phyloP scores from a whole-genome alignment of 192 early-diverging fungal genomes.

The Umbelopsis ramanniana region DNA sequence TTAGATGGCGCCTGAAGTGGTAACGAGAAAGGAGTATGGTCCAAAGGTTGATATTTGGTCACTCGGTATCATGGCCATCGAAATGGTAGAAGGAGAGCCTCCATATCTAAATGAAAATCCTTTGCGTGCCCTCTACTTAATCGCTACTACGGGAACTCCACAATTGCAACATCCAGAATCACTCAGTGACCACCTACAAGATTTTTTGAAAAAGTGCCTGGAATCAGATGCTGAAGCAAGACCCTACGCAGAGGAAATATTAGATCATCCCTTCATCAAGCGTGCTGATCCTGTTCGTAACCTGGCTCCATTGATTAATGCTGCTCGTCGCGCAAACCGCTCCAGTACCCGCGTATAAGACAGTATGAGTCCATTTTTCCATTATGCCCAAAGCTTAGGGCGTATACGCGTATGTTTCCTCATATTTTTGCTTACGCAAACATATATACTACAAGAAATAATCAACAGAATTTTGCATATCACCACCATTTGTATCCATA shows the following conservation, averaged over 20 bases:
- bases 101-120: conserved; percentile 97
- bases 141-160: conserved; percentile 95
- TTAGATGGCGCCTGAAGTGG: conserved; percentile 98
- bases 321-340: conserved; percentile 2
- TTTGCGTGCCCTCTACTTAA: conserved; percentile 86
- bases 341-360: neutral
- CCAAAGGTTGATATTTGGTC: conserved; percentile 97
- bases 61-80: conserved; percentile 95
- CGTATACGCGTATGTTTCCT: too few species aligned
- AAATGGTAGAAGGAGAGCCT: conserved; percentile 98
- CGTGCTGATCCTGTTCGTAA: conserved; percentile 81
- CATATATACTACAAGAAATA: too few species aligned
- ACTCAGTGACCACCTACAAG: conserved; percentile 71
- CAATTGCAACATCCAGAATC: conserved; percentile 89
- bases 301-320: conserved; percentile 77
- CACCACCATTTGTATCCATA: too few species aligned
- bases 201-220: conserved; percentile 81
- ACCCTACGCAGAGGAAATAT: conserved; percentile 77
- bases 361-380: too few species aligned
- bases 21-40: conserved; percentile 90
- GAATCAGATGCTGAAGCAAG: conserved; percentile 83
- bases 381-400: too few species aligned
- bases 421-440: too few species aligned
- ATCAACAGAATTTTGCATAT: too few species aligned
- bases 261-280: conserved; percentile 86